A percentile compares a stretch with the other conserved stretches of the same genome.
phyloP scores from a whole-genome alignment of 2,329 filamentous ascomycete genomes.

The Stachybotrys chlorohalonatus region DNA sequence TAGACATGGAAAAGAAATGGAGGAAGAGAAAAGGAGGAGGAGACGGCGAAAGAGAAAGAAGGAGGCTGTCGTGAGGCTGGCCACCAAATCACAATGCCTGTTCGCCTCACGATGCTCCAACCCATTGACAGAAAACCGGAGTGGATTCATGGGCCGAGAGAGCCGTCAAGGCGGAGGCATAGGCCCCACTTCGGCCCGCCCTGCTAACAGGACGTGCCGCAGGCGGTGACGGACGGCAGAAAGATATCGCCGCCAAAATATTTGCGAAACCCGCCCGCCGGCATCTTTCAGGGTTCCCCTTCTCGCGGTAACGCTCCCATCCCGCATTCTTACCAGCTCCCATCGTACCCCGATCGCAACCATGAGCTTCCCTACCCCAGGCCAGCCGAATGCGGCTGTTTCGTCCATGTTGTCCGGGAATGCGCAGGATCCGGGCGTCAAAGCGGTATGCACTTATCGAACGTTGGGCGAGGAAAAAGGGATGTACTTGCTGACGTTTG shows the following conservation, averaged over 20 bases:
- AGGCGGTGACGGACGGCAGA: background rate
- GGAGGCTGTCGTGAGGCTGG: no score
- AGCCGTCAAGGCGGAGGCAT: background rate
- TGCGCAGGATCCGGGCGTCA: conserved; percentile 42
- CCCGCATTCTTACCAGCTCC: background rate
- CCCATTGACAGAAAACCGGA: no score
- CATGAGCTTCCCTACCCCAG: background rate
- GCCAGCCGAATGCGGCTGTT: conserved; percentile 1
- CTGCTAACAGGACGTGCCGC: background rate
- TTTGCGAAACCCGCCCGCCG: background rate
- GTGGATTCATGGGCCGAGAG: no score
- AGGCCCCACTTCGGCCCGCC: background rate
- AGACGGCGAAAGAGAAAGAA: no score
- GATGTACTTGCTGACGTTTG: conserved; percentile 1
- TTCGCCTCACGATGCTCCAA: no score
- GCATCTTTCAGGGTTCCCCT: background rate
- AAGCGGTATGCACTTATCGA: conserved; percentile 28
- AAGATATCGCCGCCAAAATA: background rate
- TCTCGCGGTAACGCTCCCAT: background rate
- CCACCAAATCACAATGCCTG: no score
- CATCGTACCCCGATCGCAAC: background rate
- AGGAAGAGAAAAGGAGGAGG: no score
- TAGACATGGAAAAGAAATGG: no score
- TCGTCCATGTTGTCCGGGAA: conserved; percentile 16
- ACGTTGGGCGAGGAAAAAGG: no score